These are phyloP conservation scores for Hylodesmum podocarpum DNA, from an alignment of 306 rosid species.

Conservation along the genomic window DNA sequence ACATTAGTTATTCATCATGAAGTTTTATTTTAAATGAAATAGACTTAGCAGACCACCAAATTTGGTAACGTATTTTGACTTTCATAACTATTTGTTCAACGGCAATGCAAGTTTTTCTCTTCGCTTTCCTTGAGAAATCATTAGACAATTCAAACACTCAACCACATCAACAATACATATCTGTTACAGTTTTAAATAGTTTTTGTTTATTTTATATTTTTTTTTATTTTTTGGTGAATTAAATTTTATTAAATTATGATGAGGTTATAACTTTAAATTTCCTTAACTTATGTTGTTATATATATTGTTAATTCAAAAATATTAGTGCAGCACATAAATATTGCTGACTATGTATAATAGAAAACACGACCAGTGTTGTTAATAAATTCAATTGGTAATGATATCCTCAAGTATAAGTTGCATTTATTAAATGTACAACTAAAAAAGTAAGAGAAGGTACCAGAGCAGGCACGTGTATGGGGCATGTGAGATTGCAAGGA, in stretches of 20 bases:
- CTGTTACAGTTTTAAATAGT: not conserved
- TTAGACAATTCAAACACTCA: not conserved
- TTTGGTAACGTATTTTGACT: not conserved
- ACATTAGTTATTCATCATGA: not conserved
- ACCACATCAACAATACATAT: not conserved
- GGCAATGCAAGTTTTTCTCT: not conserved
- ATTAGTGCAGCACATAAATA: not conserved
- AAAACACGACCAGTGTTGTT: not conserved
- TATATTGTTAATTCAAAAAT: not conserved
- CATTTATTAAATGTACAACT: not conserved
- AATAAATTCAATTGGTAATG: not conserved
- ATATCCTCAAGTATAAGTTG: not conserved
- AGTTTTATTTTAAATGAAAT: not conserved
- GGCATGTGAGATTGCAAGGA: not conserved
- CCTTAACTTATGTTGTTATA: not conserved
- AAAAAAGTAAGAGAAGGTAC: not conserved
- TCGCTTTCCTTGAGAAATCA: not conserved
- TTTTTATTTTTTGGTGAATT: not conserved
- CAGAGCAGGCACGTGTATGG: not conserved
- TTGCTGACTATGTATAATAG: not conserved
- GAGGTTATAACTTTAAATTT: not conserved
- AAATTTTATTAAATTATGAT: not conserved
- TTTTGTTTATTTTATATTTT: not conserved
- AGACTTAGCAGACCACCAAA: not conserved
- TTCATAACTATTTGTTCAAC: not conserved